Evolutionary conservation across 2,329 filamentous ascomycete species (phyloP), one percentile per base, ranked within the genome.

Genomic region (Sporothrix humicola): DNA sequence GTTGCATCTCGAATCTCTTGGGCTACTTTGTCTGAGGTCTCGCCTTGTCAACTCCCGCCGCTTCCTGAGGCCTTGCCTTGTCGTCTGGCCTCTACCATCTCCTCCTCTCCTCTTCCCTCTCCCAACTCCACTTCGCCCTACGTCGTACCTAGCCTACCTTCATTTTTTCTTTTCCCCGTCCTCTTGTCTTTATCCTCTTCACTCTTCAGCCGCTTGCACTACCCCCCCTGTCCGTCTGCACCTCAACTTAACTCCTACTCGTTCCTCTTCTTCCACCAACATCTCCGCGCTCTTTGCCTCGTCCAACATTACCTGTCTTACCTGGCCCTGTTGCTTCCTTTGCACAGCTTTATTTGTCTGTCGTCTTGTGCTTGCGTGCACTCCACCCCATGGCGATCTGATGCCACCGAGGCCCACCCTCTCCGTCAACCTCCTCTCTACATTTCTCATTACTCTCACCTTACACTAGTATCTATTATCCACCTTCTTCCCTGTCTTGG

Each of bases 301-400:
- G 50, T 70, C 70, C 48, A 72, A 20, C 46, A 61, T 26, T 23
- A 37, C 48, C 46, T 42, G 48, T 46, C 59, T 46, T 68, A 44
- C 59, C 20, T 44, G 44, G 48, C 17, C 20, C n/a, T 13, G 71
- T 56, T 63, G 69, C 20, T 69, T 20, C 26, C 65, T 63, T 50
- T 37, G 23, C 17, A 59, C 63, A 63, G 31, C 48, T 65, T 46
- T 66, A 44, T 63, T 37, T 71, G 46, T 42, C n/a, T 9, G 20
- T 63, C 37, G 13, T 54, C 63, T 4, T 66, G 42, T 66, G 20
- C 23, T 54, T 46, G 42, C 46, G 69, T 75, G 78, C 44, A 66
- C 65, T 42, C 66, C 66, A 69, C 69, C 42, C 56, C 76, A 81
- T 81, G 80, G 80, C 79, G 78, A 78, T 76, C 77, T 81, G 76